Conservation (phyloP, 2,329 filamentous ascomycete species). For the Phialophora chinensis region DNA sequence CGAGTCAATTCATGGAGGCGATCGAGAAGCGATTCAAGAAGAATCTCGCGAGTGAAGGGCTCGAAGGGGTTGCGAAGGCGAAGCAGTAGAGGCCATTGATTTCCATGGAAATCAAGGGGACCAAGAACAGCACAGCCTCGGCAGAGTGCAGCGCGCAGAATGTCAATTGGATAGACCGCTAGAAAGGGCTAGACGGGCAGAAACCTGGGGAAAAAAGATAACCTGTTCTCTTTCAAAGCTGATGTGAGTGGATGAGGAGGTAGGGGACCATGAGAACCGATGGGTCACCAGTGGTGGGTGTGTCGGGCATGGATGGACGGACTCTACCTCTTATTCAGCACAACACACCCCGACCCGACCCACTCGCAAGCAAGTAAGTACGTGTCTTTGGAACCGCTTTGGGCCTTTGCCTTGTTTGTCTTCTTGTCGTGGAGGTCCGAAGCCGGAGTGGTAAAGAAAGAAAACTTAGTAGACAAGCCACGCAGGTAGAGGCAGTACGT, state of each 20-base stretch:
- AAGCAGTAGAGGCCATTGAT: background rate
- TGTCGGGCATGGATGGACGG: background rate
- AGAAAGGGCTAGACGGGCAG: background rate
- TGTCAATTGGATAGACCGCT: background rate
- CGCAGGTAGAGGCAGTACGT: background rate
- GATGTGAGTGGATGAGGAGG: background rate
- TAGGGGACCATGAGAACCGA: background rate
- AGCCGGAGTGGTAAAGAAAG: background rate
- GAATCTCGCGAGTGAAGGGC: constrained; percentile 67
- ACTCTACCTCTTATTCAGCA: background rate
- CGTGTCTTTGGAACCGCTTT: background rate
- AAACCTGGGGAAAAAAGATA: background rate
- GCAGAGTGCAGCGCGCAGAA: background rate
- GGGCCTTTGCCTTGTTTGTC: background rate
- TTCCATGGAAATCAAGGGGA: background rate
- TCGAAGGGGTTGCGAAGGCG: constrained; percentile 30
- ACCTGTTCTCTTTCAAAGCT: background rate
- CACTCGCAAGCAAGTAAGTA: background rate
- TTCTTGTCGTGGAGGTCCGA: background rate
- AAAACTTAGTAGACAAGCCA: background rate
- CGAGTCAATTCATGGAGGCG: constrained; percentile 86
- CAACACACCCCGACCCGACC: too few species aligned
- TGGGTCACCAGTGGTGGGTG: background rate
- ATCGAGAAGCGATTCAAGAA: constrained; percentile 89
- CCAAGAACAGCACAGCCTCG: background rate